Evolutionary conservation across 257 asterid genomes (phyloP).

Genomic region (Anisodus acutangulus): DNA sequence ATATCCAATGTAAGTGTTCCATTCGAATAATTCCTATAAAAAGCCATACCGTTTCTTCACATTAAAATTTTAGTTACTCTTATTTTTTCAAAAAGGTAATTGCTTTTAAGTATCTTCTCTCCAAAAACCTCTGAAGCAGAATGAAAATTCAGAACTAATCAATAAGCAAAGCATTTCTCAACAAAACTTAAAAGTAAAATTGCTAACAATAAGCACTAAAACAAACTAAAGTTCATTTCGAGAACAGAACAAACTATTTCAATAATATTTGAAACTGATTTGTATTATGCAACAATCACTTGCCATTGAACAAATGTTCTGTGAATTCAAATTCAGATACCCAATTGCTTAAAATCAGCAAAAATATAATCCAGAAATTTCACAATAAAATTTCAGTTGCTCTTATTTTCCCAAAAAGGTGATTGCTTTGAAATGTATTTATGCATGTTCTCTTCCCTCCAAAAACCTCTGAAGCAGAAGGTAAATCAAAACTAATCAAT

Average conservation of each 20-base stretch:
- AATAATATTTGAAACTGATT: background rate
- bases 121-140: conserved; percentile 41
- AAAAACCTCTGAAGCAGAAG: conserved; percentile 36
- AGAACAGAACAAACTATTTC: no score
- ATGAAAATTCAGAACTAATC: background rate
- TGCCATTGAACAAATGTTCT: conserved; percentile 4
- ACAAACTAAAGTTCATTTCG: background rate
- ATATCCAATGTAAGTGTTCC: conserved; percentile 48
- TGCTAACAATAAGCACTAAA: background rate
- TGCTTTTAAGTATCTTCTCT: conserved; percentile 43
- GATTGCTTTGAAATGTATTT: conserved; percentile 33
- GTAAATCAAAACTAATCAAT: conserved; percentile 7
- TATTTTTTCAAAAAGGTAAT: conserved; percentile 28
- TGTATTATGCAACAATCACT: background rate
- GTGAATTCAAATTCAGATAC: conserved; percentile 22
- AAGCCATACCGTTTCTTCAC: conserved; percentile 61
- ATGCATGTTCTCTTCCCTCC: conserved; percentile 40
- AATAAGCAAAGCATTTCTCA: background rate
- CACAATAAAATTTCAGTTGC: background rate
- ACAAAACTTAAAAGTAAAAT: background rate
- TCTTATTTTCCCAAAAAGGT: conserved; percentile 1
- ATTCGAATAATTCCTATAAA: conserved; percentile 54
- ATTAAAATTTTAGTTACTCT: conserved; percentile 34
- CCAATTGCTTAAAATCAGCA: background rate
- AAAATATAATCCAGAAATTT: background rate